Evolutionary conservation across 192 early-diverging fungal genomes (phyloP).

Genomic region (Podila verticillata): DNA sequence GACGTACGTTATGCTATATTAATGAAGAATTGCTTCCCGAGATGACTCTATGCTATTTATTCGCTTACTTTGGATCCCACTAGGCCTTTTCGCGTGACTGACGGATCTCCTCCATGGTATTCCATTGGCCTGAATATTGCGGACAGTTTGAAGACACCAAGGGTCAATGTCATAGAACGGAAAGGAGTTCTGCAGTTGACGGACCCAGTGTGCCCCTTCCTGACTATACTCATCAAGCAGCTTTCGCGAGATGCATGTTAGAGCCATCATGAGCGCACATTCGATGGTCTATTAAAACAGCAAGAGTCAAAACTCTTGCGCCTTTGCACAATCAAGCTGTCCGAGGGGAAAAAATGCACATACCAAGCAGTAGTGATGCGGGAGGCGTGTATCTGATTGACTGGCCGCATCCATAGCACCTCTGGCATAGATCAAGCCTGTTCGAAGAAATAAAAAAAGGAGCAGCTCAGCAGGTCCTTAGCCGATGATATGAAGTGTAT

Average conservation of each 20-base stretch:
- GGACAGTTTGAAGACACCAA: conserved; percentile 4
- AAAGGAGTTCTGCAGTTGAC: conserved; percentile 5
- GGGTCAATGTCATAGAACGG: conserved; percentile 4
- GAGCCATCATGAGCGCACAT: conserved; percentile 19
- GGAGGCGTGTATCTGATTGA: not conserved
- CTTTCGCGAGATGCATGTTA: conserved; percentile 6
- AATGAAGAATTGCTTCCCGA: too few species aligned
- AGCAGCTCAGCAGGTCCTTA: not conserved
- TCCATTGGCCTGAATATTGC: conserved; percentile 6
- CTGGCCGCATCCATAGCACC: not conserved
- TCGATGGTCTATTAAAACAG: conserved; percentile 14
- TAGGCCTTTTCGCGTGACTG: too few species aligned
- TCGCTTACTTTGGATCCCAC: too few species aligned
- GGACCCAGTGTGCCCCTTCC: conserved; percentile 22
- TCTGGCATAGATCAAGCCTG: conserved; percentile 13
- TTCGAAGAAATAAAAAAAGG: not conserved
- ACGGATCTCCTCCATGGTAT: conserved; percentile 11
- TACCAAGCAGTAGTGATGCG: conserved; percentile 21
- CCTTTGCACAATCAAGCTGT: not conserved
- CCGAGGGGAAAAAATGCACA: not conserved
- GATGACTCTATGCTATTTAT: too few species aligned
- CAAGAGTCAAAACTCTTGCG: not conserved
- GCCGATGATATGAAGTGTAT: not conserved
- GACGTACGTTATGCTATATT: too few species aligned
- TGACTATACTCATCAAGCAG: conserved; percentile 24